These are phyloP conservation scores for Apiospora hydei DNA, from an alignment of 2,329 filamentous ascomycete species.

Conservation along the genomic window DNA sequence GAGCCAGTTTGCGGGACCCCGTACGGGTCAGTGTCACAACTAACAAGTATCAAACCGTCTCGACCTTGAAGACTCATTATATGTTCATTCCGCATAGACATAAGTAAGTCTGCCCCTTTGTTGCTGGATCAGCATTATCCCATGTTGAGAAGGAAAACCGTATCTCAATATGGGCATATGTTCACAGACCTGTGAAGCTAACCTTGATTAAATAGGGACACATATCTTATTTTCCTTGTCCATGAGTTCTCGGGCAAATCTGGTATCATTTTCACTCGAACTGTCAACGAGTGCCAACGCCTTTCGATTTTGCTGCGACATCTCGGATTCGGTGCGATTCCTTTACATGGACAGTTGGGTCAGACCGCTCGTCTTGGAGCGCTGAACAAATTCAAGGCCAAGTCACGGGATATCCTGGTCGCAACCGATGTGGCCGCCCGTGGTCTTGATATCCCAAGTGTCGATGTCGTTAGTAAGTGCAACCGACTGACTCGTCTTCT, in stretches of 20 bases:
- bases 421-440: conserved; percentile 94
- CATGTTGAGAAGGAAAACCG: neutral
- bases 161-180: neutral
- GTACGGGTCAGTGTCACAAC: conserved; percentile 81
- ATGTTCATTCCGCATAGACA: conserved; percentile 84
- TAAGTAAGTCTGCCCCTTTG: conserved; percentile 58
- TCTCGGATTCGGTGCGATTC: conserved; percentile 89
- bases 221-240: conserved; percentile 84
- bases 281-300: conserved; percentile 89
- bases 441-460: conserved; percentile 91
- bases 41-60: conserved; percentile 90
- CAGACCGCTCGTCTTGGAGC: conserved; percentile 88
- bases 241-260: conserved; percentile 89
- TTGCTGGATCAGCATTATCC: neutral
- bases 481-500: too few species aligned
- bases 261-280: conserved; percentile 89
- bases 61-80: conserved; percentile 85
- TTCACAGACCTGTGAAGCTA: neutral
- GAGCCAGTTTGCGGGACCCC: conserved; percentile 86
- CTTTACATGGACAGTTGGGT: conserved; percentile 89
- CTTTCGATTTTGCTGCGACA: conserved; percentile 82
- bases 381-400: conserved; percentile 86
- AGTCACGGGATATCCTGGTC: conserved; percentile 84
- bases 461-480: conserved; percentile 70
- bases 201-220: conserved; percentile 56